Conservation (phyloP, 2,329 filamentous ascomycete species). For the Clonostachys rosea region DNA sequence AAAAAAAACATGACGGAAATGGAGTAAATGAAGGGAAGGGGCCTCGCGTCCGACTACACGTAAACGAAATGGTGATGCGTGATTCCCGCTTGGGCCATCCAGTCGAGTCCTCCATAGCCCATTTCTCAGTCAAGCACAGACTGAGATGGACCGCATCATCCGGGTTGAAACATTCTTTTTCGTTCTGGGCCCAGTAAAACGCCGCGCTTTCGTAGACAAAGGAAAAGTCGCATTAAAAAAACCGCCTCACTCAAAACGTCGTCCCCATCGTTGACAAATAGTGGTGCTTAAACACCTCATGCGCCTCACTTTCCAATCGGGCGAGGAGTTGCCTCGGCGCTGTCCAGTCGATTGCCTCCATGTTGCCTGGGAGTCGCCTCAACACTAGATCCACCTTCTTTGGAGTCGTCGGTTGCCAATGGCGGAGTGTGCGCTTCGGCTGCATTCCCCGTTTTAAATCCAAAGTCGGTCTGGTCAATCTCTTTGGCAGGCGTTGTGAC, state of each 20-base stretch:
- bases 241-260: neutral
- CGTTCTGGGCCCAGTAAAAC: neutral
- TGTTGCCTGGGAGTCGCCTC: neutral
- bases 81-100: too few relatives aligned
- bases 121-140: too few relatives aligned
- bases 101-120: too few relatives aligned
- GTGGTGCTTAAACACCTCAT: neutral
- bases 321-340: constrained; percentile 38
- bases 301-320: constrained; percentile 10
- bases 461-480: constrained; percentile 6
- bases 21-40: too few relatives aligned
- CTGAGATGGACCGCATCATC: too few relatives aligned
- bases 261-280: neutral
- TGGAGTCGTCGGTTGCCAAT: constrained; percentile 3
- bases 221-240: too few relatives aligned
- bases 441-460: neutral
- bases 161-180: too few relatives aligned
- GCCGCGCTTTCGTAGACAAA: constrained; percentile 1
- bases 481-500: constrained; percentile 43
- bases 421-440: constrained; percentile 9
- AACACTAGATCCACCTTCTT: neutral
- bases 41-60: too few relatives aligned
- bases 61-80: too few relatives aligned
- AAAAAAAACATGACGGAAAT: too few relatives aligned
- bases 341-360: constrained; percentile 9